Evolutionary conservation across 2,329 filamentous ascomycete species (phyloP), one percentile per base, ranked within the genome.

Genomic region (Sporothrix mexicana): DNA sequence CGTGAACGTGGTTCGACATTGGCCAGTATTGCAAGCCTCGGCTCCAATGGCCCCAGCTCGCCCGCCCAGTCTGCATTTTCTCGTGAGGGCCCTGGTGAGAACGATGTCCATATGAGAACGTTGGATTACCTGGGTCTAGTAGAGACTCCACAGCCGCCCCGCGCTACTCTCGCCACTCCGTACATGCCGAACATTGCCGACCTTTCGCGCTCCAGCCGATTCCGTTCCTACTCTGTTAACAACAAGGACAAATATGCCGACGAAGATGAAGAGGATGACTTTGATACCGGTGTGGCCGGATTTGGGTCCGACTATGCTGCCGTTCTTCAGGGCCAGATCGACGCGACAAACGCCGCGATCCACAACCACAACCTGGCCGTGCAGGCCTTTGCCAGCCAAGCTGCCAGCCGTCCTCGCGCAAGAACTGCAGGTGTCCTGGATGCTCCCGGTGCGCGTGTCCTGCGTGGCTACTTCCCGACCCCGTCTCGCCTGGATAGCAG

Each of bases 181-280:
- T 92, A 94, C 76, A 86, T 95, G 47, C 91, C 92, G 61, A 92
- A 92, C 78, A 85, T 95, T 74, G 90, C 91, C 74, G 91, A 93
- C 79, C 88, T 93, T 76, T 92, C 91, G 76, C 92, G 89, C 79
- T 92, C 93, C 61, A 98, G 93, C 80, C 90, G 96, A 70, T 97
- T 98, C 85, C 91, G 96, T 64, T 99, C 96, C 1, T 98, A 98
- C 81, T 99, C 96, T 0, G 96, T 99, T 76, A 99, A 99, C 82
- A 97, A 97, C 72, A 98, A 97, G 82, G 95, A 98, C 80, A 97
- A 96, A 81, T 98, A 98, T 78, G 95, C 93, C 2, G 94, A 97
- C 77, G 92, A 94, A 64, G 95, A 97, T 70, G 95, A 97, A 69
- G 92, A 94, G 70, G 92, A 94, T 74, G 91, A 93, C 17, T 93